These are phyloP conservation scores for Lyophyllum shimeji DNA, from an alignment of 768 basidiomycete genomes.

Conservation along the genomic window DNA sequence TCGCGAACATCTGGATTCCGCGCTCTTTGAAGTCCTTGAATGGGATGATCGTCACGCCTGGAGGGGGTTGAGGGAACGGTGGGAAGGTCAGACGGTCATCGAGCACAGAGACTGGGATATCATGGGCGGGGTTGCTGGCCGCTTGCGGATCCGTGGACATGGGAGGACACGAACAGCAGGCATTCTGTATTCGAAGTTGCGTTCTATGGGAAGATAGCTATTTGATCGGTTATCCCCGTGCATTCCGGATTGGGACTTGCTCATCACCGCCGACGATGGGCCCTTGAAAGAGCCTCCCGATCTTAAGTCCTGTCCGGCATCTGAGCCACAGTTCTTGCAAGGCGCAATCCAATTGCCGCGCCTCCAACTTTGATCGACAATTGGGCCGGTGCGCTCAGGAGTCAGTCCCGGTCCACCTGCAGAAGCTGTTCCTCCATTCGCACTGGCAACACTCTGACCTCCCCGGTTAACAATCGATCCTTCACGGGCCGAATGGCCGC, in stretches of 20 bases:
- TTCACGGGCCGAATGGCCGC: too few relatives aligned
- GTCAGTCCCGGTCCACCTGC: too few relatives aligned
- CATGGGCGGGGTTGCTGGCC: neutral
- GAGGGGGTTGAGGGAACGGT: conserved; percentile 44
- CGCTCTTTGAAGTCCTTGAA: conserved; percentile 44
- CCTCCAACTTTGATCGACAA: too few relatives aligned
- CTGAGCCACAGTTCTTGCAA: too few relatives aligned
- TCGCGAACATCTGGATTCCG: conserved; percentile 39
- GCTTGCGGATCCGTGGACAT: conserved; percentile 7
- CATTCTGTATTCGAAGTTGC: neutral
- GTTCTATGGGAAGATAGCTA: conserved; percentile 7
- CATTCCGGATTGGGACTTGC: neutral
- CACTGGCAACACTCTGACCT: too few relatives aligned
- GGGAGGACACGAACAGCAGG: conserved; percentile 1
- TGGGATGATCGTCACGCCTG: conserved; percentile 39
- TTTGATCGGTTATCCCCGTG: conserved; percentile 20
- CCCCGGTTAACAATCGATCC: too few relatives aligned
- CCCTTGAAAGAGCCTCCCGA: too few relatives aligned
- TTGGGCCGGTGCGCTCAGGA: too few relatives aligned
- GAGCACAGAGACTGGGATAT: neutral
- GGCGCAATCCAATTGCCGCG: too few relatives aligned
- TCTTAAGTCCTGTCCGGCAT: too few relatives aligned
- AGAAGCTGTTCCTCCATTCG: too few relatives aligned
- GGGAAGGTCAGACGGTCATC: conserved; percentile 37
- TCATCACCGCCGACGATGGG: too few relatives aligned